These are phyloP conservation scores for Saprolegnia parasitica DNA, from an alignment of 352 stramenopile species.

Conservation along the genomic window DNA sequence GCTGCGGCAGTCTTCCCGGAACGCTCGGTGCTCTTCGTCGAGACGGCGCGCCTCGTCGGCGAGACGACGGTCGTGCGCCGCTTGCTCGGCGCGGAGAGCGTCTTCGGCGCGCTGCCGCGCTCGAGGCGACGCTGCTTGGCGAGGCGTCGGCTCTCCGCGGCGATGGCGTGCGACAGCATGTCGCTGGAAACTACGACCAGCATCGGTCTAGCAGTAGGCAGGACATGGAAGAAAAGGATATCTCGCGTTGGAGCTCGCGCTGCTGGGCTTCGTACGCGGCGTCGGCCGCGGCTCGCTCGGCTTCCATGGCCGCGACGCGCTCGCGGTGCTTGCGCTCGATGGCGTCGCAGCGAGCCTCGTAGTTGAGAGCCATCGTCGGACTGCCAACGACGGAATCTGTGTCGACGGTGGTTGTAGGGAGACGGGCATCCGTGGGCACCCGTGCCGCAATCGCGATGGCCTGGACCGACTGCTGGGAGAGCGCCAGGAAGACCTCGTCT, in stretches of 20 bases:
- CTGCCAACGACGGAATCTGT: background rate
- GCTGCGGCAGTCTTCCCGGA: background rate
- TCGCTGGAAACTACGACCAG: background rate
- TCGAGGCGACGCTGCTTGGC: background rate
- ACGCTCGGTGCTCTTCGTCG: background rate
- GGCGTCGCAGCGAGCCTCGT: background rate
- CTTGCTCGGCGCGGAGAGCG: background rate
- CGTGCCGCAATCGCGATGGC: background rate
- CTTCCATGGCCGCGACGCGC: background rate
- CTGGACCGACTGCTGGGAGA: background rate
- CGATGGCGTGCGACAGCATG: background rate
- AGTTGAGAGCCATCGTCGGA: background rate
- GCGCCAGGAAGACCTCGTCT: background rate
- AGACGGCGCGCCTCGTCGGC: background rate
- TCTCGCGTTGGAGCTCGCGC: background rate
- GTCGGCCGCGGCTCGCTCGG: background rate
- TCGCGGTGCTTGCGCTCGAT: background rate
- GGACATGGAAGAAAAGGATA: background rate
- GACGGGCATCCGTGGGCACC: background rate
- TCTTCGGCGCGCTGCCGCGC: slow-evolving; percentile 1
- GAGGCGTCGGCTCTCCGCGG: background rate
- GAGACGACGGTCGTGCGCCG: background rate
- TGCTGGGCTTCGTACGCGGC: background rate
- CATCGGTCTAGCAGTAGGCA: background rate
- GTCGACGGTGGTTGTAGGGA: background rate